These are phyloP conservation scores for Emergomyces orientalis DNA, from an alignment of 2,329 filamentous ascomycete species.

Conservation along the genomic window DNA sequence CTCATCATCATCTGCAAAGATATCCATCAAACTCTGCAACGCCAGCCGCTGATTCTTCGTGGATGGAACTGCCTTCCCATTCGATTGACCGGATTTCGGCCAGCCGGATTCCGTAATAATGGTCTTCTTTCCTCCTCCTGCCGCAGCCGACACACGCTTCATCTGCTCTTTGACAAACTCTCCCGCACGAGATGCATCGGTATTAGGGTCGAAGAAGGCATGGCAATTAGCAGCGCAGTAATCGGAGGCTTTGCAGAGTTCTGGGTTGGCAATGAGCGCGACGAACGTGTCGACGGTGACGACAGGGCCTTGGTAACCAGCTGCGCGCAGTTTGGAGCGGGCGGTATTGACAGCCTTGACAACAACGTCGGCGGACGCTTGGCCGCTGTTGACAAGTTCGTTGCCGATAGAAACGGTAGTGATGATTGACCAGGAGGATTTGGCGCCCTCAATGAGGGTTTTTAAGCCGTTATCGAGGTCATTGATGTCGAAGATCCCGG, in stretches of 20 bases:
- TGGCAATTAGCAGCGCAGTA: slow-evolving; percentile 76
- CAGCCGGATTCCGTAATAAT: slow-evolving; percentile 79
- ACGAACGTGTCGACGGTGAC: slow-evolving; percentile 73
- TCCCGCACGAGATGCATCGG: slow-evolving; percentile 52
- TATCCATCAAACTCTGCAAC: slow-evolving; percentile 52
- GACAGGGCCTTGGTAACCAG: slow-evolving; percentile 63
- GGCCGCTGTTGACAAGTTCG: slow-evolving; percentile 62
- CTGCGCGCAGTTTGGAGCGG: slow-evolving; percentile 47
- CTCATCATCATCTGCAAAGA: slow-evolving; percentile 40
- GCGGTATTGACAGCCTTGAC: slow-evolving; percentile 50
- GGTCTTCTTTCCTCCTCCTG: slow-evolving; percentile 50
- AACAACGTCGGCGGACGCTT: slow-evolving; percentile 46
- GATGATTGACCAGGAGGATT: slow-evolving; percentile 57
- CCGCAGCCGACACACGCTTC: slow-evolving; percentile 36
- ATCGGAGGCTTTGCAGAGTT: slow-evolving; percentile 63
- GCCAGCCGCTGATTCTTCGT: slow-evolving; percentile 57
- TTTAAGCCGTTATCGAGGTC: slow-evolving; percentile 49
- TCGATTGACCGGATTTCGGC: slow-evolving; percentile 59
- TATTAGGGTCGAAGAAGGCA: slow-evolving; percentile 67
- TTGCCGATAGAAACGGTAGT: slow-evolving; percentile 71
- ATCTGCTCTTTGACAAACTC: slow-evolving; percentile 54
- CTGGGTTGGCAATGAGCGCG: slow-evolving; percentile 55
- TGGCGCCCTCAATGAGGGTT: slow-evolving; percentile 51
- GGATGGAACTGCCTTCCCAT: slow-evolving; percentile 60
- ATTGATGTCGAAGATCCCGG: slow-evolving; percentile 60